Evolutionary conservation across 2,329 filamentous ascomycete genomes (phyloP).

Genomic region (Huntiella bhutanensis): DNA sequence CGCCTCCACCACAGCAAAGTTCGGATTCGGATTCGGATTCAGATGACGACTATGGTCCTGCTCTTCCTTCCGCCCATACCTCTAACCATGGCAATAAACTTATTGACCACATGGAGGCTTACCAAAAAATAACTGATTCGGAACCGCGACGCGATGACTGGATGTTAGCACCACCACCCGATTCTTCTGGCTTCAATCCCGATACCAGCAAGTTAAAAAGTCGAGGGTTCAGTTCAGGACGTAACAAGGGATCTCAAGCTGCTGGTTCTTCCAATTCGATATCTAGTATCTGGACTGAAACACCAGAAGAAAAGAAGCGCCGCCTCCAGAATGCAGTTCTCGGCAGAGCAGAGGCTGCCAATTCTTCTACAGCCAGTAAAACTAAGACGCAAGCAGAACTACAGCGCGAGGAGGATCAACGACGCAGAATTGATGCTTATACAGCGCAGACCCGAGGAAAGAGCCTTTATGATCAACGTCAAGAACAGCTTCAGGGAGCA

Average conservation of each 20-base stretch:
- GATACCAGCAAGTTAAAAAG: constrained; percentile 72
- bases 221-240: constrained; percentile 60
- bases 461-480: constrained; percentile 42
- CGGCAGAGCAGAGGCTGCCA: constrained; percentile 37
- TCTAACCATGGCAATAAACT: constrained; percentile 17
- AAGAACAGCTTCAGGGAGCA: constrained; percentile 15
- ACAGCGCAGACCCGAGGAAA: constrained; percentile 35
- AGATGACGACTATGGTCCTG: constrained; percentile 39
- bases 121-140: constrained; percentile 12
- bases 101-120: neutral
- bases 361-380: constrained; percentile 14
- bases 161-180: constrained; percentile 55
- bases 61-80: constrained; percentile 35
- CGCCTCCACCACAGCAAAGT: neutral
- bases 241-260: constrained; percentile 18
- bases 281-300: constrained; percentile 74
- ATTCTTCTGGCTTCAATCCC: constrained; percentile 33
- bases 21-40: constrained; percentile 20
- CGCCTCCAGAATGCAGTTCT: constrained; percentile 66
- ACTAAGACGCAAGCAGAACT: constrained; percentile 21
- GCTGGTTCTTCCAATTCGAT: constrained; percentile 21
- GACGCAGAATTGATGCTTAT: constrained; percentile 27
- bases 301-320: constrained; percentile 68
- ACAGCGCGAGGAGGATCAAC: constrained; percentile 37
- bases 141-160: constrained; percentile 54